phyloP scores from a whole-genome alignment of 2,329 filamentous ascomycete species.

The Monilinia aucupariae region DNA sequence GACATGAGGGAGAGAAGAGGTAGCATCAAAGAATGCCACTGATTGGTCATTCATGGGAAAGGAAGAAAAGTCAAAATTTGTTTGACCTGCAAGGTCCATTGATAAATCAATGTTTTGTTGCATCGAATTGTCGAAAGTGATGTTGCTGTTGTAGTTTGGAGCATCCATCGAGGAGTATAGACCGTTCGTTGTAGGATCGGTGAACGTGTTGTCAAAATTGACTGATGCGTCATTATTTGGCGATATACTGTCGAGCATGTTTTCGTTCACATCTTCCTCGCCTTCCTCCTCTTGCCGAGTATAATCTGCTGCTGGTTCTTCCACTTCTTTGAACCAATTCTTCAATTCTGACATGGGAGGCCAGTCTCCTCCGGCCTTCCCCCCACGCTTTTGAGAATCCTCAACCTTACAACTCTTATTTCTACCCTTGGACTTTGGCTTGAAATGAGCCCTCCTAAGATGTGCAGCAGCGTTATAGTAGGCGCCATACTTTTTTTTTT shows the following conservation, averaged over 20 bases:
- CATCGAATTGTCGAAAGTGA: conserved; percentile 22
- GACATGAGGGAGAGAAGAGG: conserved; percentile 22
- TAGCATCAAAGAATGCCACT: conserved; percentile 24
- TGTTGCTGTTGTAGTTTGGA: conserved; percentile 20
- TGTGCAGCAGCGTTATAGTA: conserved; percentile 96
- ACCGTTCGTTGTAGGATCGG: conserved; percentile 15
- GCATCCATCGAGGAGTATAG: conserved; percentile 19
- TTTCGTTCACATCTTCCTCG: conserved; percentile 34
- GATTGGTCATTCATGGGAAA: conserved; percentile 22
- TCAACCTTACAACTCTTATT: conserved; percentile 34
- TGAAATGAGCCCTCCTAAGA: conserved; percentile 82
- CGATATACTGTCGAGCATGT: conserved; percentile 26
- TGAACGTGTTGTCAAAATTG: conserved; percentile 21
- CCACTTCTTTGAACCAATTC: conserved; percentile 54
- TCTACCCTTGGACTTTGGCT: conserved; percentile 51
- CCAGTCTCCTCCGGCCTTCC: conserved; percentile 50
- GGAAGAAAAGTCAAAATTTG: conserved; percentile 22
- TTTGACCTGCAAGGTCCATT: conserved; percentile 27
- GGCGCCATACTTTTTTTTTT: conserved; percentile 83
- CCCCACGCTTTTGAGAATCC: conserved; percentile 46
- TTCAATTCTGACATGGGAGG: conserved; percentile 53
- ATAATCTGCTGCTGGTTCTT: conserved; percentile 34
- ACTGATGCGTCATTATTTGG: conserved; percentile 25
- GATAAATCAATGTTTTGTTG: conserved; percentile 26
- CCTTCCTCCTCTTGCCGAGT: conserved; percentile 37